These are phyloP conservation scores for Suillus weaverae DNA, from an alignment of 768 basidiomycete species.

Conservation along the genomic window DNA sequence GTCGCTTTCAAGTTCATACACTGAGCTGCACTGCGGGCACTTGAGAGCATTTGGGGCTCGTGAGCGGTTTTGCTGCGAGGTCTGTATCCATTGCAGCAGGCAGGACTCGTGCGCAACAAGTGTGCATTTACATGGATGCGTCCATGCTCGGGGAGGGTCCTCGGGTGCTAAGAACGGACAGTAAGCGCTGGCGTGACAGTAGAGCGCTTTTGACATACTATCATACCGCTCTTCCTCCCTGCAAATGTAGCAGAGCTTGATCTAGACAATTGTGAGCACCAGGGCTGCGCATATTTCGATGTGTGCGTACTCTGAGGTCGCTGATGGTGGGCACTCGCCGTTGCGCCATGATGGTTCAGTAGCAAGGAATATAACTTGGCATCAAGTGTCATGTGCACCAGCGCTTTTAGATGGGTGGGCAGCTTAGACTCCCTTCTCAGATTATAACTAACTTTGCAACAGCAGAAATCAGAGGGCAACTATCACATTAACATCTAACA, in stretches of 20 bases:
- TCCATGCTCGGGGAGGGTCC: slow-evolving; percentile 60
- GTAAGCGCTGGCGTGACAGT: neutral
- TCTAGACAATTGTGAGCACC: slow-evolving; percentile 28
- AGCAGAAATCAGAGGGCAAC: neutral
- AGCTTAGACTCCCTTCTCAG: neutral
- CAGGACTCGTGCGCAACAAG: slow-evolving; percentile 80
- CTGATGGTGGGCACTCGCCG: slow-evolving; percentile 33
- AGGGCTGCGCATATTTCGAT: slow-evolving; percentile 8
- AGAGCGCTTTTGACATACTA: slow-evolving; percentile 21
- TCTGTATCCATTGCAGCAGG: slow-evolving; percentile 76
- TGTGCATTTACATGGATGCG: slow-evolving; percentile 80
- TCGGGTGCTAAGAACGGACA: slow-evolving; percentile 37
- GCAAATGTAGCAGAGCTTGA: slow-evolving; percentile 82
- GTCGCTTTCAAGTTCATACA: slow-evolving; percentile 67
- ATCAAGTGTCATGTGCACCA: neutral
- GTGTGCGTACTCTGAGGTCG: slow-evolving; percentile 31
- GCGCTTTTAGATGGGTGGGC: neutral
- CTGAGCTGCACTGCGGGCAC: slow-evolving; percentile 74
- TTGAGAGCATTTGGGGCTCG: slow-evolving; percentile 64
- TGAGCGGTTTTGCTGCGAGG: slow-evolving; percentile 60
- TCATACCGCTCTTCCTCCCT: slow-evolving; percentile 67
- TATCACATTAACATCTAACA: slow-evolving; percentile 8
- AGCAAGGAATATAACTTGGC: neutral
- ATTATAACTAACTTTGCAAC: neutral
- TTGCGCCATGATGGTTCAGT: slow-evolving; percentile 22